A percentile compares a stretch with the other conserved stretches of the same genome.
Conservation (phyloP, 768 basidiomycete genomes). For the Leucocoprinus sp. region DNA sequence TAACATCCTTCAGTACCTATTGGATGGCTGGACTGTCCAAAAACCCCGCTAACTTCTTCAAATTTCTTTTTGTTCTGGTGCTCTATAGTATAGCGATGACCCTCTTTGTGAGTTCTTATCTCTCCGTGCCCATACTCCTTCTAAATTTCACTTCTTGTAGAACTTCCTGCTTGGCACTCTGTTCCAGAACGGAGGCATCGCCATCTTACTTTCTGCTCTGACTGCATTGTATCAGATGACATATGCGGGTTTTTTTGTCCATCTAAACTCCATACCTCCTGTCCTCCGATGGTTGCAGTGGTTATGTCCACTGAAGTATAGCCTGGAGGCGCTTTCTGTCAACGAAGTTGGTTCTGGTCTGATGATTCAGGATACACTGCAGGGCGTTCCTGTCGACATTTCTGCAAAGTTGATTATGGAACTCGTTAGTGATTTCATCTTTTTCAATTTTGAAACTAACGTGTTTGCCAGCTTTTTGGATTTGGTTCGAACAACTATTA, state of each 20-base stretch:
- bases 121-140: background rate
- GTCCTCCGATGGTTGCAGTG: conserved; percentile 93
- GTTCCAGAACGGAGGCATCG: conserved; percentile 83
- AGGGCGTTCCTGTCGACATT: conserved; percentile 76
- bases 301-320: conserved; percentile 77
- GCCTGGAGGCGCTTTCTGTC: conserved; percentile 78
- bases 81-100: conserved; percentile 82
- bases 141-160: conserved; percentile 25
- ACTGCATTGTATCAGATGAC: conserved; percentile 78
- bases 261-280: conserved; percentile 75
- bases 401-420: conserved; percentile 85
- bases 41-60: conserved; percentile 83
- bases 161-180: conserved; percentile 86
- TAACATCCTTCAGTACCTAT: conserved; percentile 48
- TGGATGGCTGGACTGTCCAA: conserved; percentile 91
- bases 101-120: conserved; percentile 53
- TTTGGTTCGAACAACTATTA: conserved; percentile 81
- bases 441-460: conserved; percentile 3
- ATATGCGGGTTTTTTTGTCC: conserved; percentile 89
- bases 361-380: conserved; percentile 69
- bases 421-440: conserved; percentile 37
- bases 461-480: conserved; percentile 63
- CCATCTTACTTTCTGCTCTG: conserved; percentile 79
- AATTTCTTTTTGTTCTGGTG: conserved; percentile 85
- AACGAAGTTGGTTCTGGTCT: conserved; percentile 91